Base-by-base conservation (phyloP, 164 flowering plant species). In the Dillenia suffruticosa region DNA sequence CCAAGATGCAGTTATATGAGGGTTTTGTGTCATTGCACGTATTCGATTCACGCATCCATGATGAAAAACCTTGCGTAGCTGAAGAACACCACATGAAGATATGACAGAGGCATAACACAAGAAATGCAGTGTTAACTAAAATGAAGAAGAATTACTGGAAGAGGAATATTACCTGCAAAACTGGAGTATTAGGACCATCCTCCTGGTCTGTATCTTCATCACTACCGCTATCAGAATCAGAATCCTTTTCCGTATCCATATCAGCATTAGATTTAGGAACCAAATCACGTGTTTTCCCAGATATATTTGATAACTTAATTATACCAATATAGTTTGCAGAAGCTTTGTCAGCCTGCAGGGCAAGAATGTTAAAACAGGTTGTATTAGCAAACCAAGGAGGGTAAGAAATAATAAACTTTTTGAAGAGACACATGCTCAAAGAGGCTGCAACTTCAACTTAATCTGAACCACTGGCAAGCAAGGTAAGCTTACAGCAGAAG, bases 1-100 rank as follows among this genome's bases (percentile, higher is more conserved):
- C 97, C 97, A 95, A 49, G 97, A 78, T 40, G 96, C 99, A 82
- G 92, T 85, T 66, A 95, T 88, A 64, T 95, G 96, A 50, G 97
- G 96, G 65, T 74, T 77, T 64, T 95, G 96, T 45, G 80, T 49
- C 97, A 94, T 91, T 24, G 92, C 83, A 54, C 97, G 93, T 56
- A 91, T 88, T 14, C 97, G 85, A 67, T 95, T 95, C 16, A 95
- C 83, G 71, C 92, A 74, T 65, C 99, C 97, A 63, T 82, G 80
- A 84, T 89, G 99, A 49, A 80, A 71, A 59, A 92, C 86, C 79
- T 80, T 86, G 59, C 83, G 90, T 57, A 87, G 32, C 99, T 95
- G 87, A 32, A 32, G 40, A 32, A 32, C 40, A 32, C 40, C 40
- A 32, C 40, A 32, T 32, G 7, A 32, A 32, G 40, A 32, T 32